Base-by-base conservation (phyloP, 2,329 filamentous ascomycete genomes). In the Xylariaceae sp. region DNA sequence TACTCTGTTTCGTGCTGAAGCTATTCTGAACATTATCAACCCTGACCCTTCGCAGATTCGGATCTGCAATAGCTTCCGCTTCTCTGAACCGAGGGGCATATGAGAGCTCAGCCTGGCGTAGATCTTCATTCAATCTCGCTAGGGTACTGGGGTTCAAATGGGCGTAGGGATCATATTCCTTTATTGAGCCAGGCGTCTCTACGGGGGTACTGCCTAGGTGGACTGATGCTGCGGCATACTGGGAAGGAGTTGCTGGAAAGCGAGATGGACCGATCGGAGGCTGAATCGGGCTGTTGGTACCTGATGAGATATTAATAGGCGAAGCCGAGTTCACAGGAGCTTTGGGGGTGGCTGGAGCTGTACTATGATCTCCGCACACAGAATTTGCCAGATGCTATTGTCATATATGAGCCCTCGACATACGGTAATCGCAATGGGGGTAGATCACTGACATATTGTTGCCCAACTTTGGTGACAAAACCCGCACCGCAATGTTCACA, bases 1-100 rank as follows among this genome's bases (percentile, higher is more conserved):
- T 75, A 50, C 80, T 83, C 65, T 83, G 81, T 54, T 81, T 83
- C 2, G 81, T 83, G 43, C 79, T 79, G 61, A 81, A 82, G 2
- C 76, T 77, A 59, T 84, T 85, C 41, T 78, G 78, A 1, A 84
- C 62, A 9, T 72, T 76, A 0, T 75, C 73, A 0, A 83, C 49
- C 45, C 63, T 70, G 1, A 16, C 60, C 56, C 60, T 72, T 48
- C 65, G 71, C 59, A 65, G 67, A 42, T 54, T 62, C 1, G 71
- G 67, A 40, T 79, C 73, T 0, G 65, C 52, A 9, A 81, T 70
- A 2, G 40, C 19, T 54, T 75, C 71, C 0, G 77, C 79, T 14
- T 78, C 73, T 7, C 69, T 73, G 63, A 83, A 79, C 7, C 75
- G 71, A 3, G 66, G 66, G 0, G 70, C 72, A 54, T 78, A 82